Evolutionary conservation across 208 protist species (phyloP), one percentile per base, ranked within the genome.

Genomic region (Kentomonas sorsogonicus): DNA sequence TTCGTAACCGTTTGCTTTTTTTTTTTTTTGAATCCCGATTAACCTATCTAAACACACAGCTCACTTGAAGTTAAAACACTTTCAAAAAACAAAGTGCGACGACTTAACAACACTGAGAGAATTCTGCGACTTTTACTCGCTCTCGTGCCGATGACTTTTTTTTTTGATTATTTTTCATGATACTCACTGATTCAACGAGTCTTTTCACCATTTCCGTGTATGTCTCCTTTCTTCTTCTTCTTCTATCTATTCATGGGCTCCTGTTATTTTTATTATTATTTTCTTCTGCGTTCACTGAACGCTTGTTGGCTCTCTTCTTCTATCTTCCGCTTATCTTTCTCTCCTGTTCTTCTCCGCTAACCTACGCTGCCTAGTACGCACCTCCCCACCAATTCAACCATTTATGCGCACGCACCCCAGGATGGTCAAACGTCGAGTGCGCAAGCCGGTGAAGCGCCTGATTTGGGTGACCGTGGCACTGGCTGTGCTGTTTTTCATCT

Each of bases 201-300:
- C 29, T 55, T 38, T 29, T 47, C 20, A 16, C 20, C n/a, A 43
- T 25, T 15, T 18, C n/a, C 23, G 6, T 43, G 9, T 20, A 9
- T 27, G 20, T 16, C 3, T 13, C 10, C 11, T 22, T 51, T 51
- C 29, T 4, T n/a, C 9, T 7, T 51, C 23, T 29, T 51, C 3
- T 6, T 51, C 29, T 51, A 25, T 51, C 29, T 51, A 29, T 51
- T 51, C 29, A 25, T n/a, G 10, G 9, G 7, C n/a, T 27, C 29
- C 31, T 18, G 22, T 20, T 56, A 26, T 52, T 33, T 51, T 53
- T 22, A n/a, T 48, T 54, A 63, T 65, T 57, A 20, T 25, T 13
- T 1, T 70, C n/a, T 45, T 50, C 11, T 41, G 53, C 18, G 40
- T 72, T 18, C 45, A 36, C 33, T 45, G 40, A 45, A 45, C 40